Percentiles rank a stretch among this genome's conserved stretches.
phyloP scores from a whole-genome alignment of 257 asterid genomes.

The Solanum pimpinellifolium region DNA sequence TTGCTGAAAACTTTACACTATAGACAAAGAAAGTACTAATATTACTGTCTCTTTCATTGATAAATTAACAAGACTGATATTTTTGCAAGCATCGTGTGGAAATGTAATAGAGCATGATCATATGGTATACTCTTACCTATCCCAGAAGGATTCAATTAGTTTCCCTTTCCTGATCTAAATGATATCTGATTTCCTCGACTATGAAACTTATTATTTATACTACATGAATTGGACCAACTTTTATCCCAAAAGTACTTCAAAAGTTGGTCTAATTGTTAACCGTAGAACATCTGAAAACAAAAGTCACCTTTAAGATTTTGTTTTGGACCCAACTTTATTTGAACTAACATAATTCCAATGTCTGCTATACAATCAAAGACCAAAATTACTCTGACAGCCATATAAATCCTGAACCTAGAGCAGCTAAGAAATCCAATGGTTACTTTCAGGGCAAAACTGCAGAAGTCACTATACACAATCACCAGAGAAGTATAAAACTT shows the following conservation, averaged over 20 bases:
- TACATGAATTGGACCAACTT: background rate
- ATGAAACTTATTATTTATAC: background rate
- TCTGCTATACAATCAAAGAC: background rate
- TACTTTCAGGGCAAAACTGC: background rate
- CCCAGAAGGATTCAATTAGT: background rate
- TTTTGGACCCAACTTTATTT: background rate
- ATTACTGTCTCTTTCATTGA: background rate
- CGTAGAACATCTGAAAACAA: background rate
- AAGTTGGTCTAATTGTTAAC: background rate
- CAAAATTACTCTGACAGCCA: background rate
- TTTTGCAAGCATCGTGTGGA: background rate
- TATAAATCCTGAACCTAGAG: background rate
- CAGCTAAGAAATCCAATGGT: background rate
- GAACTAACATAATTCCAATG: background rate
- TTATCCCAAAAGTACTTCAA: background rate
- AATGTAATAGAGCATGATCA: background rate
- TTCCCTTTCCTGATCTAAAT: background rate
- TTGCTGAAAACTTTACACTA: background rate
- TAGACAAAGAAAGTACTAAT: background rate
- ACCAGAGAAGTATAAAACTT: background rate
- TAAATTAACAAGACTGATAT: background rate
- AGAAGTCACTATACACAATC: background rate
- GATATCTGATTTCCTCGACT: background rate
- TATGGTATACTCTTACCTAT: background rate
- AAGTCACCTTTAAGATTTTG: background rate